Evolutionary conservation across 2,329 filamentous ascomycete genomes (phyloP).

Genomic region (Alternaria angustiovoidea): DNA sequence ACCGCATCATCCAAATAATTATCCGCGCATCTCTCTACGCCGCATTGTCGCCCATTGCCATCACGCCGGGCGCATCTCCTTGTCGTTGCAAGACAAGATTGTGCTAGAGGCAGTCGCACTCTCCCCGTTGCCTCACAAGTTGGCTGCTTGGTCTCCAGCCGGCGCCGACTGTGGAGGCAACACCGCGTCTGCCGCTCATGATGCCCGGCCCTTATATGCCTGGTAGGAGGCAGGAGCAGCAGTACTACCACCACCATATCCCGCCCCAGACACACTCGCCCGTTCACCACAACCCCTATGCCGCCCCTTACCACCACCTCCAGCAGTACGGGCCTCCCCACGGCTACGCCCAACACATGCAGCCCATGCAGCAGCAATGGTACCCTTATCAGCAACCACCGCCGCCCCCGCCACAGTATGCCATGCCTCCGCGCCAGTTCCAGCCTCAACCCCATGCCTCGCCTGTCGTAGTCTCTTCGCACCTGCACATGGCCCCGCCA

Average conservation of each 20-base stretch:
- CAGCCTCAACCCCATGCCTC: conserved; percentile 51
- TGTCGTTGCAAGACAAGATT: too few species aligned
- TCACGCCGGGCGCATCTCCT: neutral
- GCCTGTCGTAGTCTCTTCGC: conserved; percentile 57
- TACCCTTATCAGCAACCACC: conserved; percentile 53
- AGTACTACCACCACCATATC: conserved; percentile 43
- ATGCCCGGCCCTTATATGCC: conserved; percentile 70
- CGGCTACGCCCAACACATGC: conserved; percentile 50
- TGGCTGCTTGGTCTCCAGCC: conserved; percentile 49
- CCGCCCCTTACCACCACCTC: conserved; percentile 44
- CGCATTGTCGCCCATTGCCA: conserved; percentile 12
- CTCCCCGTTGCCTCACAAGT: conserved; percentile 49
- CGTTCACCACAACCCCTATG: conserved; percentile 38
- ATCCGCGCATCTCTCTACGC: conserved; percentile 21
- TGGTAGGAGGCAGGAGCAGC: conserved; percentile 53
- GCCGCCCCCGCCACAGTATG: conserved; percentile 44
- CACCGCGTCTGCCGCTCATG: conserved; percentile 68
- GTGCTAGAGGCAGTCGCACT: neutral
- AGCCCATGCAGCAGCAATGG: conserved; percentile 51
- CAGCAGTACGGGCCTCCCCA: conserved; percentile 54
- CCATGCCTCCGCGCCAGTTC: conserved; percentile 50
- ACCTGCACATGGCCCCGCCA: conserved; percentile 54
- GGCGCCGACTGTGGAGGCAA: conserved; percentile 52
- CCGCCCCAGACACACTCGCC: conserved; percentile 30
- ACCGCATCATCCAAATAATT: conserved; percentile 37